Conservation (phyloP, 1,139 yeast genomes). For the Saccharomyces hybrid region DNA sequence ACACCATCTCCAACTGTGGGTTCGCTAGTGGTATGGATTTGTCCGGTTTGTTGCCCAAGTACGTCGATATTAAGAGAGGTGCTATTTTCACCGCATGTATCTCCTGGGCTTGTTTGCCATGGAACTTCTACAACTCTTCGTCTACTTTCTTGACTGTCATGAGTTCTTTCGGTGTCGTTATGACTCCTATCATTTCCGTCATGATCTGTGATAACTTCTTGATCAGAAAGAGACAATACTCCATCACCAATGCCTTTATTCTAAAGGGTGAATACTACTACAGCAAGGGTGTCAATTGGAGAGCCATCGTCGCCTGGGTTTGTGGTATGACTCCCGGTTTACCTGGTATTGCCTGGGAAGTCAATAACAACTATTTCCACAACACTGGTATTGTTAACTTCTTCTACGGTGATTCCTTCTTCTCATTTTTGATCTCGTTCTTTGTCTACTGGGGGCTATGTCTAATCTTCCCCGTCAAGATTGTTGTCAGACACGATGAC, state of each 20-base stretch:
- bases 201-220: constrained; percentile 38
- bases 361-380: constrained; percentile 26
- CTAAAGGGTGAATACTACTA: constrained; percentile 36
- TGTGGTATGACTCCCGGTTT: constrained; percentile 38
- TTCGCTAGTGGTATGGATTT: constrained; percentile 48
- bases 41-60: constrained; percentile 42
- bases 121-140: constrained; percentile 41
- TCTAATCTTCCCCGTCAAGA: constrained; percentile 34
- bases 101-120: constrained; percentile 42
- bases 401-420: constrained; percentile 36
- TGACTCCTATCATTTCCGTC: constrained; percentile 39
- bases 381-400: constrained; percentile 35
- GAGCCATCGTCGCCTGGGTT: constrained; percentile 37
- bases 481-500: constrained; percentile 32
- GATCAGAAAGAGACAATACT: constrained; percentile 32
- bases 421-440: constrained; percentile 38
- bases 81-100: constrained; percentile 38
- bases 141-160: constrained; percentile 39
- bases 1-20: constrained; percentile 44
- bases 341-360: constrained; percentile 38
- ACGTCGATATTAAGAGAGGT: constrained; percentile 46
- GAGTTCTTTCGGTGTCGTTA: constrained; percentile 38
- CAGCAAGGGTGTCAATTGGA: constrained; percentile 37
- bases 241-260: constrained; percentile 34
- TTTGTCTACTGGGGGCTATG: constrained; percentile 34